These are phyloP conservation scores for Podospora tetraspora DNA, from an alignment of 495 filamentous ascomycete species.

Conservation along the genomic window DNA sequence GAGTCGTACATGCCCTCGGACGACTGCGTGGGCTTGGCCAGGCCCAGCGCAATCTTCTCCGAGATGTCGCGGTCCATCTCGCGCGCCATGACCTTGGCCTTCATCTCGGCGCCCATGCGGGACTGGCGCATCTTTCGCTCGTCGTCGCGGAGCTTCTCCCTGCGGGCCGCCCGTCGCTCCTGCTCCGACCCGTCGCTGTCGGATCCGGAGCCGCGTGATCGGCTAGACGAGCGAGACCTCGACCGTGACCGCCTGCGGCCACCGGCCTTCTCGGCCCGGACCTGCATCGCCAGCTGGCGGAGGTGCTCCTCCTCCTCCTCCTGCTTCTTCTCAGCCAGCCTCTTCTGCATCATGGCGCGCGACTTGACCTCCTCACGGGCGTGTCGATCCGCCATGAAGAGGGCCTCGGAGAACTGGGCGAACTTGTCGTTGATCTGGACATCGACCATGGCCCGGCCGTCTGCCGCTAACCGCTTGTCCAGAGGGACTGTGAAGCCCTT, in stretches of 20 bases:
- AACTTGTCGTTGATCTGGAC: conserved; percentile 99
- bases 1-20: conserved; percentile 95
- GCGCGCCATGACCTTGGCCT: conserved; percentile 83
- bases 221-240: conserved; percentile 47
- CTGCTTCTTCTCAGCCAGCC: conserved; percentile 95
- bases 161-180: conserved; percentile 70
- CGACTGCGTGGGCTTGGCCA: conserved; percentile 89
- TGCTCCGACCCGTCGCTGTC: conserved; percentile 61
- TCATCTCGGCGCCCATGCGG: conserved; percentile 88
- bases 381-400: conserved; percentile 91
- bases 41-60: conserved; percentile 91
- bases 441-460: conserved; percentile 88
- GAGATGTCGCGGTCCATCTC: conserved; percentile 97
- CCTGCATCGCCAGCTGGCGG: conserved; percentile 83
- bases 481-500: conserved; percentile 97
- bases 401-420: conserved; percentile 88
- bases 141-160: conserved; percentile 72
- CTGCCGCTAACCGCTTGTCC: conserved; percentile 94
- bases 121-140: conserved; percentile 89
- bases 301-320: conserved; percentile 88
- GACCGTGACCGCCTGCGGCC: conserved; percentile 48
- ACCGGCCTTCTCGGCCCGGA: conserved; percentile 68
- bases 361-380: conserved; percentile 93
- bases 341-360: conserved; percentile 90
- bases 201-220: conserved; percentile 52